Base-by-base conservation (phyloP, 2,329 filamentous ascomycete genomes). In the Stenocarpella maydis region DNA sequence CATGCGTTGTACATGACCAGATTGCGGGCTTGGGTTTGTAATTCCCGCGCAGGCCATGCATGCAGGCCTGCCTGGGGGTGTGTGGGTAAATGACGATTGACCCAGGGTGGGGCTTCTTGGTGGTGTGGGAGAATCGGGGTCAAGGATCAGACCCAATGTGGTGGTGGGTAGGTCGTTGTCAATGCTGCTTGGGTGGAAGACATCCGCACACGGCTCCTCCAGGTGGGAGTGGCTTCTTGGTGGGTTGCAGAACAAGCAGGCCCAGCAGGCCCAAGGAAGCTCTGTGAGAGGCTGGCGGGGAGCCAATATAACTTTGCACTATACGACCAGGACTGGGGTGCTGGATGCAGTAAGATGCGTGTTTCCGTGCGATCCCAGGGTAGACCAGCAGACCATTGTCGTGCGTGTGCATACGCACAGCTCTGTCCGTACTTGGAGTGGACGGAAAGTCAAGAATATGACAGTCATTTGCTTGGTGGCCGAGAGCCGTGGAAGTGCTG, bases 21-120 rank as follows among this genome's bases (percentile, higher is more conserved):
- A 68, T 68, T 65, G 67, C 60, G 58, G 67, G 60, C 67, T 58
- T 58, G 68, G 52, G 24, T 55, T 58, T 67, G 65, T 67, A 67
- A 67, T 49, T 50, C 41, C 63, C 68, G 45, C 68, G 39, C 65
- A 65, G 60, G 60, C 67, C 63, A 70, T 67, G 65, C 52, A 58
- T 70, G 34, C 34, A 37, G 34, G 34, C 65, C 34, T 54, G 65
- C 12, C 34, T 37, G 65, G 50, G 68, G 64, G 54, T n/a, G 65
- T 68, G 68, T 67, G 65, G 68, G 54, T 70, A 60, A 58, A 70
- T 70, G 68, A 70, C 68, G 68, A 68, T 70, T 70, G 68, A 41
- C 49, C 68, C 41, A 64, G 47, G 53, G 64, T 67, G 65, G 65
- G 64, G 65, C 45, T 49, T 49, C 21, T 17, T 19, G 65, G 37